Evolutionary conservation across 495 filamentous ascomycete genomes (phyloP).

Genomic region (Penicillium chermesinum): DNA sequence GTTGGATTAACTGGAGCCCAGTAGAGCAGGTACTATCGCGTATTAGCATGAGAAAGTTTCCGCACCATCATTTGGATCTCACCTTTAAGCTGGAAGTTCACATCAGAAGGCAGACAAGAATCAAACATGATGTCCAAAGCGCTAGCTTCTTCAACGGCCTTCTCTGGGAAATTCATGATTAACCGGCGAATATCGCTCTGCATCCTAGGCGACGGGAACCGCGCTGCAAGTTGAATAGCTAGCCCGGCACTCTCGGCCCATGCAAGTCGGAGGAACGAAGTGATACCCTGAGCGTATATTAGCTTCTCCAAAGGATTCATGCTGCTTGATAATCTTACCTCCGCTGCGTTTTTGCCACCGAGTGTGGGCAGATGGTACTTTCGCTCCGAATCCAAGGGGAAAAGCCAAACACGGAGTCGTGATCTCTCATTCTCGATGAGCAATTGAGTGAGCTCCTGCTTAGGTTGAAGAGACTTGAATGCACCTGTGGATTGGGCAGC

Average conservation of each 20-base stretch:
- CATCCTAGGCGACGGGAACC: slow-evolving; percentile 72
- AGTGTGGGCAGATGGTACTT: slow-evolving; percentile 47
- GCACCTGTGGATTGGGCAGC: slow-evolving; percentile 49
- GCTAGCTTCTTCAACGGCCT: slow-evolving; percentile 70
- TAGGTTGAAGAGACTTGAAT: slow-evolving; percentile 62
- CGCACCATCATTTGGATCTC: no score
- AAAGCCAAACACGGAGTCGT: slow-evolving; percentile 84
- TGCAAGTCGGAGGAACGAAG: slow-evolving; percentile 66
- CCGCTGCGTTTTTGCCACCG: slow-evolving; percentile 27
- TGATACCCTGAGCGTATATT: slow-evolving; percentile 19
- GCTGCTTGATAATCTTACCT: slow-evolving; percentile 19
- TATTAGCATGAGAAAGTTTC: not conserved
- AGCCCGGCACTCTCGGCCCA: slow-evolving; percentile 80
- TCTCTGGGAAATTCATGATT: slow-evolving; percentile 75
- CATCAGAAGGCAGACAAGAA: slow-evolving; percentile 65
- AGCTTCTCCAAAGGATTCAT: slow-evolving; percentile 8
- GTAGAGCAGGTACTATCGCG: slow-evolving; percentile 72
- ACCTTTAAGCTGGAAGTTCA: slow-evolving; percentile 83
- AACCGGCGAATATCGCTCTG: slow-evolving; percentile 70
- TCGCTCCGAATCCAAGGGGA: slow-evolving; percentile 67
- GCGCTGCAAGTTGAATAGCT: slow-evolving; percentile 71
- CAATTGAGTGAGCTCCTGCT: slow-evolving; percentile 71
- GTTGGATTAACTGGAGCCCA: slow-evolving; percentile 94
- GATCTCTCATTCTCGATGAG: slow-evolving; percentile 81
- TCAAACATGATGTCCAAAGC: slow-evolving; percentile 79